These are phyloP conservation scores for Phytophthora pinifolia DNA, from an alignment of 352 stramenopile species.

Conservation along the genomic window DNA sequence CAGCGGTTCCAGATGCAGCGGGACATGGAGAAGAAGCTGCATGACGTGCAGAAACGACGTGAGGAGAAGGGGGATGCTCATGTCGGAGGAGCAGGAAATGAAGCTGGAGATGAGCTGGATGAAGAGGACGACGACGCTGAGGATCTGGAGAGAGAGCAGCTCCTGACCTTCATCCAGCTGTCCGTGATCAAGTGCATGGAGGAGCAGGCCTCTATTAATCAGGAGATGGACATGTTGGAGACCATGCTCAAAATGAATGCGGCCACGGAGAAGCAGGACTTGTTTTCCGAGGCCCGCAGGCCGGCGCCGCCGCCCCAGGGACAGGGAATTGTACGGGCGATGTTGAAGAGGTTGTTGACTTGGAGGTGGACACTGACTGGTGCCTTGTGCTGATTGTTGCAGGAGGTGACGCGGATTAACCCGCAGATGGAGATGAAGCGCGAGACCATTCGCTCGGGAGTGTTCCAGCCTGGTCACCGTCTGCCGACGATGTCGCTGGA, in stretches of 20 bases:
- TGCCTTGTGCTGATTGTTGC: conserved; percentile 6
- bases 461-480: conserved; percentile 96
- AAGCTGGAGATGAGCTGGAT: conserved; percentile 31
- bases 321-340: conserved; percentile 73
- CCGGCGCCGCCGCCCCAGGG: conserved; percentile 57
- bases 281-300: conserved; percentile 72
- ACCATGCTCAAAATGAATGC: conserved; percentile 85
- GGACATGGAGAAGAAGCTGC: conserved; percentile 72
- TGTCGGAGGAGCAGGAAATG: conserved; percentile 11
- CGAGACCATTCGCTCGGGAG: conserved; percentile 82
- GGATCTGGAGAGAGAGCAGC: conserved; percentile 79
- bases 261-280: conserved; percentile 48
- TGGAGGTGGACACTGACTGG: background rate
- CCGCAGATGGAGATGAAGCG: conserved; percentile 85
- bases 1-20: conserved; percentile 78
- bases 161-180: conserved; percentile 82
- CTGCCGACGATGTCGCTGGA: conserved; percentile 96
- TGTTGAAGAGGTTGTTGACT: background rate
- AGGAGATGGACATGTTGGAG: conserved; percentile 86
- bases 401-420: conserved; percentile 87
- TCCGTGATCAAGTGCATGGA: conserved; percentile 77
- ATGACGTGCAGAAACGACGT: conserved; percentile 50
- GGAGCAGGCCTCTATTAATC: conserved; percentile 70
- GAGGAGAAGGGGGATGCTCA: conserved; percentile 28
- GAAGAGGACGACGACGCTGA: conserved; percentile 65